Evolutionary conservation across 495 filamentous ascomycete genomes (phyloP).

Genomic region (Aspergillus nidulans): DNA sequence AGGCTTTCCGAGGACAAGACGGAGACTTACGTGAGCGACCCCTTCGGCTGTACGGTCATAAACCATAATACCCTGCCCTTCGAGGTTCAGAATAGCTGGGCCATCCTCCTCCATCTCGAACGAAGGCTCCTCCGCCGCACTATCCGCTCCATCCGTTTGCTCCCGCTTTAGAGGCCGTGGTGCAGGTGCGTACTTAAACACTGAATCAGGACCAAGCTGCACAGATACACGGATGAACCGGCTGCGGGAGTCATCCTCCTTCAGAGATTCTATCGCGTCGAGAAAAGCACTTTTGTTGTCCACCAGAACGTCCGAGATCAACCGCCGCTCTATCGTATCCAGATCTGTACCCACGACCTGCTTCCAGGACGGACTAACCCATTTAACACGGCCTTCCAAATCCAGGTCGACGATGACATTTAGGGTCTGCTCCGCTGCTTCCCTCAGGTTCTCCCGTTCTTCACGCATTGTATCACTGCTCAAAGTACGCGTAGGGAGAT

Average conservation of each 20-base stretch:
- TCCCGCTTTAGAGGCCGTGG: conserved; percentile 19
- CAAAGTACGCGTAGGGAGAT: conserved; percentile 50
- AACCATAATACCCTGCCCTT: conserved; percentile 97
- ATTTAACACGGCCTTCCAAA: conserved; percentile 80
- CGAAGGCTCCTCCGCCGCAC: conserved; percentile 31
- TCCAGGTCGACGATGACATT: conserved; percentile 94
- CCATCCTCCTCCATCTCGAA: conserved; percentile 41
- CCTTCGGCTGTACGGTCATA: conserved; percentile 81
- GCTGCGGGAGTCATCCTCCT: conserved; percentile 87
- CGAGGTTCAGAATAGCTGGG: conserved; percentile 65
- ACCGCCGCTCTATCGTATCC: conserved; percentile 66
- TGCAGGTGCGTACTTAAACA: conserved; percentile 54
- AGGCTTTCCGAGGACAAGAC: background rate
- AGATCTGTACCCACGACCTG: conserved; percentile 81
- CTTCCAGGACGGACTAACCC: conserved; percentile 96
- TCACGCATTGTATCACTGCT: conserved; percentile 66
- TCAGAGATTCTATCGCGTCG: conserved; percentile 81
- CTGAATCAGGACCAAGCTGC: conserved; percentile 65
- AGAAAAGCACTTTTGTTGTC: conserved; percentile 74
- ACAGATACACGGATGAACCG: conserved; percentile 86
- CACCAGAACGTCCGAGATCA: conserved; percentile 76
- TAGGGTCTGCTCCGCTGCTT: conserved; percentile 91
- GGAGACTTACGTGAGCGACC: conserved; percentile 68
- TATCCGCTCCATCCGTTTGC: conserved; percentile 17
- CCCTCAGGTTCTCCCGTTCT: conserved; percentile 86